phyloP scores from a whole-genome alignment of 306 rosid genomes.

The Quercus alba region DNA sequence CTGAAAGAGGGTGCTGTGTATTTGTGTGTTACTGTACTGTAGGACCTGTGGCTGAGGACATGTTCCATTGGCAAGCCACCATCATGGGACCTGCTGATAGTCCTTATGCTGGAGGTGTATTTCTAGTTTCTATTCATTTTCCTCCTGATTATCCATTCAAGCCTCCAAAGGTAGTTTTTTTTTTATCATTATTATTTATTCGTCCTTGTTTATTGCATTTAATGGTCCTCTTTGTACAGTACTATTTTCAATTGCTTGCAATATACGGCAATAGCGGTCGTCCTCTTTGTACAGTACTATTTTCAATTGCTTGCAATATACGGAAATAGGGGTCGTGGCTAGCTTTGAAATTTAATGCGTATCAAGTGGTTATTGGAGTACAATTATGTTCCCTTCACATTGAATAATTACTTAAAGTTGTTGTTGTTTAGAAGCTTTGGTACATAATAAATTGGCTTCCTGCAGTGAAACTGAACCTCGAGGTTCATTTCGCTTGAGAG shows the following conservation, averaged over 20 bases:
- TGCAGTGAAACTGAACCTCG: background rate
- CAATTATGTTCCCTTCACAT: no score
- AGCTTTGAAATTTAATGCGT: background rate
- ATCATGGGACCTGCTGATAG: conserved; percentile 90
- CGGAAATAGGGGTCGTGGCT: background rate
- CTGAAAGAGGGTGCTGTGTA: no score
- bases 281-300: background rate
- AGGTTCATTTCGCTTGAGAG: background rate
- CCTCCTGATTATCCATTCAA: conserved; percentile 93
- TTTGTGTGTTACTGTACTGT: background rate
- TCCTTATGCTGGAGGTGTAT: conserved; percentile 82
- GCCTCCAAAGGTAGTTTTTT: conserved; percentile 71
- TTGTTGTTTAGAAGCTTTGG: background rate
- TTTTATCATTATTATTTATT: background rate
- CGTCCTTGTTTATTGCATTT: background rate
- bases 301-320: background rate
- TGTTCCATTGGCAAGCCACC: conserved; percentile 96
- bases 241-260: background rate
- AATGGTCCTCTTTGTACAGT: background rate
- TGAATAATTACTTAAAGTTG: no score
- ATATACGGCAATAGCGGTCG: background rate
- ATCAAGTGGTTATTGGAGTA: background rate
- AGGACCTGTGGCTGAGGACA: conserved; percentile 96
- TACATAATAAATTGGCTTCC: background rate
- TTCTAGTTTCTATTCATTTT: conserved; percentile 76